Conservation (phyloP, 1,284 basidiomycete genomes). For the Neolentinus lepideus region DNA sequence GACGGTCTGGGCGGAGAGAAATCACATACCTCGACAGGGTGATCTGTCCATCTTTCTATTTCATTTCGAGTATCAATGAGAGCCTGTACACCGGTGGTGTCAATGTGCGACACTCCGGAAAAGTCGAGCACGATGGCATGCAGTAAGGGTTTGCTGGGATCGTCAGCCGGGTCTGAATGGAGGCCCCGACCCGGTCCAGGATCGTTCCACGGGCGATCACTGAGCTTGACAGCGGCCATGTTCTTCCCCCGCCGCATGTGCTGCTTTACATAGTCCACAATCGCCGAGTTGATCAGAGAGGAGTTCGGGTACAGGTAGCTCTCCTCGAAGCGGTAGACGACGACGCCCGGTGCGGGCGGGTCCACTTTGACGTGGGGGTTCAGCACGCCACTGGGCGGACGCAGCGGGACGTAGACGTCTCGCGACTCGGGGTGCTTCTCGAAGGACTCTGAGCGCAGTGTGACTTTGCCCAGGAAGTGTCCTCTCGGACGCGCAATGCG, state of each 20-base stretch:
- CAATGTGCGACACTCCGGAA: constrained; percentile 72
- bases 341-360: constrained; percentile 78
- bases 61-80: constrained; percentile 85
- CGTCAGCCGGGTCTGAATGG: constrained; percentile 40
- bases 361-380: constrained; percentile 71
- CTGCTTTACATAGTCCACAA: constrained; percentile 80
- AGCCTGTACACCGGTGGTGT: constrained; percentile 87
- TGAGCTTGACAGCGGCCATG: constrained; percentile 49
- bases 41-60: constrained; percentile 83
- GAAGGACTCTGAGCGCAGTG: constrained; percentile 27
- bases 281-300: constrained; percentile 66
- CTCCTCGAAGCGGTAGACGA: constrained; percentile 94
- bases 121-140: constrained; percentile 92
- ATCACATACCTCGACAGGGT: constrained; percentile 63
- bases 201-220: constrained; percentile 95
- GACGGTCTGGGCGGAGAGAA: no score
- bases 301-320: constrained; percentile 93
- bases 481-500: constrained; percentile 91
- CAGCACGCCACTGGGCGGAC: constrained; percentile 44
- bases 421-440: constrained; percentile 24
- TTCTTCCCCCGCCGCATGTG: constrained; percentile 76
- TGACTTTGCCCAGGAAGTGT: constrained; percentile 81
- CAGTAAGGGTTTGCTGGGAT: constrained; percentile 54
- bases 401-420: constrained; percentile 84
- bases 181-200: constrained; percentile 61